Evolutionary conservation across 352 stramenopile species (phyloP).

Genomic region (Phytophthora pini): DNA sequence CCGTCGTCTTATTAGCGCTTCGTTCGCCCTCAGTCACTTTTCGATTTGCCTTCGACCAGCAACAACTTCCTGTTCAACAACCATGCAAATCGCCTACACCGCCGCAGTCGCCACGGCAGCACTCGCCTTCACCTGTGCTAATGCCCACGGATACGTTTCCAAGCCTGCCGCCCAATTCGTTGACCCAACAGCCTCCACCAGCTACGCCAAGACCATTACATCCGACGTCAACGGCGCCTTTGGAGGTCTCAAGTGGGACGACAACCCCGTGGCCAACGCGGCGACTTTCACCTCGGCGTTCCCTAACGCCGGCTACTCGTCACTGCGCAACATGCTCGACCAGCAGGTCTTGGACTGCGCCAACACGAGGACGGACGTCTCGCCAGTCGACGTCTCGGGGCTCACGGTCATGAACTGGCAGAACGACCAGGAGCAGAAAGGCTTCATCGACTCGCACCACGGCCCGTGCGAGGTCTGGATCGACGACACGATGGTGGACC

Average conservation of each 20-base stretch:
- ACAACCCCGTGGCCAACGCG: slow-evolving; percentile 51
- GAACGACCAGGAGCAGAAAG: slow-evolving; percentile 53
- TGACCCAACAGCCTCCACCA: slow-evolving; percentile 34
- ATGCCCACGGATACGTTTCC: slow-evolving; percentile 65
- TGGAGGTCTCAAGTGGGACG: slow-evolving; percentile 62
- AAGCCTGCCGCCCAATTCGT: slow-evolving; percentile 50
- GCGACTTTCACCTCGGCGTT: slow-evolving; percentile 52
- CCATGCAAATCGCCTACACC: slow-evolving; percentile 22
- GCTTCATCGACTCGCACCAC: slow-evolving; percentile 61
- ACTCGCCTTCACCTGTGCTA: slow-evolving; percentile 15
- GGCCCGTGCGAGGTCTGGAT: slow-evolving; percentile 71
- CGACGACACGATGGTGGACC: slow-evolving; percentile 49
- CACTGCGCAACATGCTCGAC: slow-evolving; percentile 52
- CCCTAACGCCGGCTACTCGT: slow-evolving; percentile 46
- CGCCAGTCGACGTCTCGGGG: slow-evolving; percentile 47
- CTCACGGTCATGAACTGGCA: slow-evolving; percentile 53
- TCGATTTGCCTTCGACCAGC: slow-evolving; percentile 27
- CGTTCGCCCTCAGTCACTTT: slow-evolving; percentile 17
- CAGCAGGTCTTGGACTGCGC: slow-evolving; percentile 44
- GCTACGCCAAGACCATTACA: slow-evolving; percentile 50
- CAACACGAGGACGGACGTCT: slow-evolving; percentile 45
- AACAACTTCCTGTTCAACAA: neutral
- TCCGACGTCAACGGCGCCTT: slow-evolving; percentile 47
- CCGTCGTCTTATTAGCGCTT: slow-evolving; percentile 7
- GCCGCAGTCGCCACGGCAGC: slow-evolving; percentile 3